Evolutionary conservation across 208 protist species (phyloP).

Genomic region (Trypanosoma grayi): DNA sequence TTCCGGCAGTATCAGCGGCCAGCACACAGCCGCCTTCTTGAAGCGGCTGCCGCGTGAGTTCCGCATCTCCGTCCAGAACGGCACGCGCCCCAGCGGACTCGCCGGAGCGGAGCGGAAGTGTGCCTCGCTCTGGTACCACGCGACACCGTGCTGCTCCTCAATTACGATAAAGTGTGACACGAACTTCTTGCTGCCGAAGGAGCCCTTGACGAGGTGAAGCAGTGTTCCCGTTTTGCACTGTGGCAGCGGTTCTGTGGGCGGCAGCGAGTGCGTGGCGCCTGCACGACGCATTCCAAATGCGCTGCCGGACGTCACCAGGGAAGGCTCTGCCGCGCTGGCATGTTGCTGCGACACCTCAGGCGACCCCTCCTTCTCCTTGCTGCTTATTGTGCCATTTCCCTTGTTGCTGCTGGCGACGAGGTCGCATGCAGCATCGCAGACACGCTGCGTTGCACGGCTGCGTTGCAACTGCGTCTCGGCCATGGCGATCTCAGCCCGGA

Average conservation of each 20-base stretch:
- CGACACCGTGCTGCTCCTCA: conserved; percentile 37
- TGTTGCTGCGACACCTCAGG: neutral
- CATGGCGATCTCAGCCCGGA: conserved; percentile 31
- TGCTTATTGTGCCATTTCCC: neutral
- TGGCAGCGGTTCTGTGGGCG: neutral
- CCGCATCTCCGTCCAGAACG: conserved; percentile 46
- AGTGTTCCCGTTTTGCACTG: conserved; percentile 39
- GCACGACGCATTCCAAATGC: neutral
- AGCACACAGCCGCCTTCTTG: conserved; percentile 63
- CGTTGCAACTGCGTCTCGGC: conserved; percentile 32
- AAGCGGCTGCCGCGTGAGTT: conserved; percentile 75
- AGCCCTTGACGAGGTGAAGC: conserved; percentile 27
- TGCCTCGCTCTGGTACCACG: conserved; percentile 39
- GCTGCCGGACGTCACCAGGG: too few relatives aligned
- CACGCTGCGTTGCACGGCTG: conserved; percentile 20
- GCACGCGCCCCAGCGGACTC: conserved; percentile 31
- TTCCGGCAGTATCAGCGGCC: conserved; percentile 55
- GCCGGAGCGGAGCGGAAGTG: conserved; percentile 14
- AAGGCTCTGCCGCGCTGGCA: neutral
- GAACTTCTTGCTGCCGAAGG: conserved; percentile 24
- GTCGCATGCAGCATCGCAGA: neutral
- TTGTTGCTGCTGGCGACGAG: neutral
- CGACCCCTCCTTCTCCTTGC: neutral
- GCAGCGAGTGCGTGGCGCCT: neutral
- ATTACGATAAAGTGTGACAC: conserved; percentile 58